A percentile compares a stretch with the other conserved stretches of the same genome.
phyloP scores from a whole-genome alignment of 768 basidiomycete genomes.

The Lanmaoa pseudosensibilis region DNA sequence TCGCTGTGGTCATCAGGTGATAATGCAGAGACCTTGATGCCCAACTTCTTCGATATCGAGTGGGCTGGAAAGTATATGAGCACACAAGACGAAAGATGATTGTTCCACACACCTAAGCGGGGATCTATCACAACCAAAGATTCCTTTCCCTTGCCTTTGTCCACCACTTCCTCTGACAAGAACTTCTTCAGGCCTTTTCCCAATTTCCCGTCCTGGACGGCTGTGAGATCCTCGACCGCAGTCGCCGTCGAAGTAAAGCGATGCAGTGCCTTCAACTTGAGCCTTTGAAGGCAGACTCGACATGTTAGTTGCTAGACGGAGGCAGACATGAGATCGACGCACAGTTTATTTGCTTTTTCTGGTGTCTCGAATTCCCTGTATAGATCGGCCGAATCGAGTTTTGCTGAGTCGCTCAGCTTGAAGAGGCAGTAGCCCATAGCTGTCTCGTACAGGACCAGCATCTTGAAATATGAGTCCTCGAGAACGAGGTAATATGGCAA shows the following conservation, averaged over 20 bases:
- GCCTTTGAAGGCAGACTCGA: constrained; percentile 43
- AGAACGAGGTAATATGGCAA: neutral
- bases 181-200: constrained; percentile 94
- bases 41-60: constrained; percentile 91
- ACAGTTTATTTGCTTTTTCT: constrained; percentile 91
- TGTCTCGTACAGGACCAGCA: constrained; percentile 97
- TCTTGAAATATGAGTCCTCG: constrained; percentile 35
- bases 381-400: constrained; percentile 81
- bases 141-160: constrained; percentile 91
- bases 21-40: constrained; percentile 76
- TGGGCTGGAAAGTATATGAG: constrained; percentile 48
- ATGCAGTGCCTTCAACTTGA: constrained; percentile 94
- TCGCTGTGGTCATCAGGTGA: constrained; percentile 64
- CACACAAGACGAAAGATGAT: neutral
- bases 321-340: constrained; percentile 36
- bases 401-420: constrained; percentile 88
- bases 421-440: constrained; percentile 97
- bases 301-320: constrained; percentile 10
- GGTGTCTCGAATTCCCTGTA: constrained; percentile 93
- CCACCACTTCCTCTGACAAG: constrained; percentile 78
- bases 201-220: constrained; percentile 89
- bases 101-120: constrained; percentile 71
- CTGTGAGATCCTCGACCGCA: constrained; percentile 95
- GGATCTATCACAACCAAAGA: constrained; percentile 83
- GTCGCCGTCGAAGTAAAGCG: constrained; percentile 95